Evolutionary conservation across 2,329 filamentous ascomycete genomes (phyloP), one percentile per base, ranked within the genome.

Genomic region (Capronia coronata): DNA sequence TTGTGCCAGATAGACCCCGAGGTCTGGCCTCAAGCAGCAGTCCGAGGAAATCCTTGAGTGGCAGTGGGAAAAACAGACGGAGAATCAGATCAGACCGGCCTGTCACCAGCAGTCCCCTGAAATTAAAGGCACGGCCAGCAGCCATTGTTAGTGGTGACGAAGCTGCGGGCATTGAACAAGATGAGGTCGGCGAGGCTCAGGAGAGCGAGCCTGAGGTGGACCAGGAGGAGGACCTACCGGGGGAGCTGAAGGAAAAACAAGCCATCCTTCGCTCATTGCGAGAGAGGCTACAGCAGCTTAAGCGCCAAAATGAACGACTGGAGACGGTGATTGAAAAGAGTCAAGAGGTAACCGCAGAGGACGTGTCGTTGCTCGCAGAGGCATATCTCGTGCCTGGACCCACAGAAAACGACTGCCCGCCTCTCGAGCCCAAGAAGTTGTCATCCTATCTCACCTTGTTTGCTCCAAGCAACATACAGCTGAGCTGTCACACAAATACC

Each of bases 31-130:
- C 47, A 9, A 57, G 57, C 32, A 61, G 59, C 44, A 60, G 58
- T 34, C 55, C 56, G 2, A 45, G 55, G 38, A 34, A 43, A 11
- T 58, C 57, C 13, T 48, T 47, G 18, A 48, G 43, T 37, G 54
- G 54, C 13, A 52, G 56, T 39, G 54, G 56, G 10, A 56, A 51
- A 18, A n/a, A 16, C n/a, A 49, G 58, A 35, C 39, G 43, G 27
- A 46, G 48, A 37, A 40, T 34, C 32, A 32, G 40, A 40, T 35
- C 44, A 16, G 23, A 25, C 21, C 42, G 44, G 1, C 37, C 39
- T 13, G 25, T 52, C 13, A 56, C 57, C 10, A 62, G 60, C 45
- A 62, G 60, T 43, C 60, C 60, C 7, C 42, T 62, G 39, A 62
- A 62, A 43, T 47, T 46, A 9, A 55, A 51, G 30, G 39, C 46